These are phyloP conservation scores for Leccinum ponderosum DNA, from an alignment of 1,284 basidiomycete genomes.

Conservation along the genomic window DNA sequence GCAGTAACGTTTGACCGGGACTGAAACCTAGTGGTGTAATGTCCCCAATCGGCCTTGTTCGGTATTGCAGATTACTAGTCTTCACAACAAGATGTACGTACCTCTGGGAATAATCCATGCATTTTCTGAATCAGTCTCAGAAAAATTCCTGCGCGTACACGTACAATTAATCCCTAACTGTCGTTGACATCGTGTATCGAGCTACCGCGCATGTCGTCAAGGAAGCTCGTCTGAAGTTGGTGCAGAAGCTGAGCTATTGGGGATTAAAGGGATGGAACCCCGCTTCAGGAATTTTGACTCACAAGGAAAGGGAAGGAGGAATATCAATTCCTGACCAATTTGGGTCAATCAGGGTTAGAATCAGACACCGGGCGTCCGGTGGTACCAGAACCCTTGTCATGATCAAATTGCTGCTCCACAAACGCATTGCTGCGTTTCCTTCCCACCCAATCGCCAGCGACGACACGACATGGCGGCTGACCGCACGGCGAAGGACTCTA, in stretches of 20 bases:
- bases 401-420: constrained; percentile 7
- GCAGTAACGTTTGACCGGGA: neutral
- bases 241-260: neutral
- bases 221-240: neutral
- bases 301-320: neutral
- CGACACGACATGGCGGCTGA: neutral
- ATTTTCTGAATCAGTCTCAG: neutral
- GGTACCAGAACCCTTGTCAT: neutral
- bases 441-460: neutral
- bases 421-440: neutral
- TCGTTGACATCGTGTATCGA: constrained; percentile 3
- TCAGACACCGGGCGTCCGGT: neutral
- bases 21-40: constrained; percentile 2
- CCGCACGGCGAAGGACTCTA: neutral
- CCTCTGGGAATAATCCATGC: neutral
- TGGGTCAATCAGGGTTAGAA: constrained; percentile 10
- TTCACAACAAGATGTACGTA: neutral
- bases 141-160: neutral
- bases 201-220: constrained; percentile 2
- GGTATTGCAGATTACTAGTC: neutral
- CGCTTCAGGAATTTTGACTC: constrained; percentile 1
- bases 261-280: constrained; percentile 1
- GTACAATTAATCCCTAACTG: neutral
- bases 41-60: neutral
- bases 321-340: neutral